Base-by-base conservation (phyloP, 768 basidiomycete genomes). In the Coprinopsis sp. region DNA sequence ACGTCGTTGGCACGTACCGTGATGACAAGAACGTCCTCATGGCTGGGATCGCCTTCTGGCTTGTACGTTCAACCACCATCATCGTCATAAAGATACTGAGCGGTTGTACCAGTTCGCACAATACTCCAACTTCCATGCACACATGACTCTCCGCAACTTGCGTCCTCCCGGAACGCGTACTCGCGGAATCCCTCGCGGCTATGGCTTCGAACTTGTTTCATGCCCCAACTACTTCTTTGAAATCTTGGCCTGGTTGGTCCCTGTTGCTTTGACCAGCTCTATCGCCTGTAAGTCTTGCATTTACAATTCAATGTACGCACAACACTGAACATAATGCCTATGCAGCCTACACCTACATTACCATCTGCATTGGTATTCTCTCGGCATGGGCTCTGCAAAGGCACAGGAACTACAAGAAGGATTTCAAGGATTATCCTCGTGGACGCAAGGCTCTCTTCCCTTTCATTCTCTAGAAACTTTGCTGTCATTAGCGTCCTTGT, bases 201-300 rank as follows among this genome's bases (percentile, higher is more conserved):
- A 92, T 54, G 94, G 93, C 5, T 99, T 97, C 69, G 72, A 81
- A 44, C 66, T 79, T n/a, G 77, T 94, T 31, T 87, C 90, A 5
- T 87, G 79, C 71, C 91, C 95, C 13, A 97, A 99, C 65, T 99
- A 99, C 69, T 82, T 89, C 61, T 97, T 94, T 58, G 96, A 99
- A 67, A 75, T 69, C 6, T 50, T 95, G 21, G 84, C 70, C 0
- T 96, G 95, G 90, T 58, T 72, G 3, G 70, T 76, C 13, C 73
- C 96, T 40, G 75, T 75, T 19, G 71, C 72, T 18, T 83, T 98
- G 82, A 92, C 92, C 2, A 78, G 82, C 24, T 88, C 84, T 57
- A 69, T 77, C 54, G 79, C 78, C 33, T 79, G 91, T 91, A 58
- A 41, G 85, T 72, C n/a, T n/a, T n/a, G 43, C 25, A 18, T 49